Percentiles rank a stretch among this genome's conserved stretches.
Evolutionary conservation across 495 filamentous ascomycete species (phyloP).

Genomic region (Glarea lozoyensis): DNA sequence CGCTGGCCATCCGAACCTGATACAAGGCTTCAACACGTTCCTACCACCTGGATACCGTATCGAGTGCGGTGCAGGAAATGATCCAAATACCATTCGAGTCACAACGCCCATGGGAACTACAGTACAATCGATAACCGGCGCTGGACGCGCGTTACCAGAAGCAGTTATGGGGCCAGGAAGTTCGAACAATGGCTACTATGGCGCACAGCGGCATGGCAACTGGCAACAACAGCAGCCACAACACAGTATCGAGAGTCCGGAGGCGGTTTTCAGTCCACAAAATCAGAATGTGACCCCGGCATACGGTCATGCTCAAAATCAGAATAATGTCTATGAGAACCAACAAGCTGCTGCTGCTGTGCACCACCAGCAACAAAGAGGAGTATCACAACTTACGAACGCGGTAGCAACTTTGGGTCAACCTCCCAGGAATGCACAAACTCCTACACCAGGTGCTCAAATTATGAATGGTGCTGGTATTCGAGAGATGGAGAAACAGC

Average conservation of each 20-base stretch:
- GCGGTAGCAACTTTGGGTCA: conserved; percentile 48
- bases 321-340: conserved; percentile 36
- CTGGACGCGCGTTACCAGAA: conserved; percentile 33
- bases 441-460: conserved; percentile 38
- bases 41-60: conserved; percentile 95
- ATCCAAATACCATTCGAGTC: conserved; percentile 91
- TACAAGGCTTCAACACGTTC: conserved; percentile 98
- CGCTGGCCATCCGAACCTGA: conserved; percentile 89
- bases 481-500: conserved; percentile 65
- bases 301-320: conserved; percentile 34
- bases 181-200: conserved; percentile 24
- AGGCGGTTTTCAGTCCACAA: conserved; percentile 42
- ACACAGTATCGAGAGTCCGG: conserved; percentile 46
- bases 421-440: conserved; percentile 27
- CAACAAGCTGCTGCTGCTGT: conserved; percentile 39
- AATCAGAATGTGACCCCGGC: conserved; percentile 34
- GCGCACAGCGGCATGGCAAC: conserved; percentile 27
- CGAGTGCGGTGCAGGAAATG: conserved; percentile 84
- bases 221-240: conserved; percentile 46
- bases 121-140: conserved; percentile 44
- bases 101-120: conserved; percentile 85
- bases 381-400: conserved; percentile 71
- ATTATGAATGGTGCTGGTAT: conserved; percentile 32
- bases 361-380: conserved; percentile 73
- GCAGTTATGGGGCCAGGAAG: conserved; percentile 24